These are phyloP conservation scores for Moesziomyces globuligerus DNA, from an alignment of 1,284 basidiomycete species.

Conservation along the genomic window DNA sequence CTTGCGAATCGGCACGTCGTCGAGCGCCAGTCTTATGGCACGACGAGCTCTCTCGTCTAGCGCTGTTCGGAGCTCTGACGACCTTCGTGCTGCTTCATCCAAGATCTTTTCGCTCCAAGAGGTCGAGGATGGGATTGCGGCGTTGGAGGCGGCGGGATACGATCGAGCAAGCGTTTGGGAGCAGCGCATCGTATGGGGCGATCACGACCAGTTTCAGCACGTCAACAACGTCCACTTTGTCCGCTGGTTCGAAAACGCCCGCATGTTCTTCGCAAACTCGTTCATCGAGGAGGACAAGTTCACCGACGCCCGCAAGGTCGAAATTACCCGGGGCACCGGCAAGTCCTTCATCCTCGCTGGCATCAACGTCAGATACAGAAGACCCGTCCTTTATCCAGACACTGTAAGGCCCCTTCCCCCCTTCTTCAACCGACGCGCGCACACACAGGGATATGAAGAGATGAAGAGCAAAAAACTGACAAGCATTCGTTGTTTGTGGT, in stretches of 20 bases:
- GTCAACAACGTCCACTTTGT: slow-evolving; percentile 64
- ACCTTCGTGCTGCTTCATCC: slow-evolving; percentile 16
- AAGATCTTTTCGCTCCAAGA: slow-evolving; percentile 6
- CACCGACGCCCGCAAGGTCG: slow-evolving; percentile 17
- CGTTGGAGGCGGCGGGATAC: slow-evolving; percentile 13
- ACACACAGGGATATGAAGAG: too few species aligned
- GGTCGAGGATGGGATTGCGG: slow-evolving; percentile 11
- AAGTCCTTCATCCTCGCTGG: slow-evolving; percentile 55
- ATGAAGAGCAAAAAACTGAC: neutral
- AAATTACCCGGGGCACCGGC: slow-evolving; percentile 46
- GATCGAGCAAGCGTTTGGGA: slow-evolving; percentile 29
- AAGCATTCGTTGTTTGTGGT: neutral
- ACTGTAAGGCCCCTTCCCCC: slow-evolving; percentile 25
- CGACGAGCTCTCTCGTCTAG: neutral
- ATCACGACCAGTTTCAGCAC: slow-evolving; percentile 58
- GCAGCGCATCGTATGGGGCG: slow-evolving; percentile 54
- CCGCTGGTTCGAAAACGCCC: slow-evolving; percentile 55
- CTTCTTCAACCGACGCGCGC: neutral
- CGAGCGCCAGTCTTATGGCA: too few species aligned
- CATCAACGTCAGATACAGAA: slow-evolving; percentile 56
- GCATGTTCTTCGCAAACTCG: slow-evolving; percentile 49
- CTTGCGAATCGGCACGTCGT: too few species aligned
- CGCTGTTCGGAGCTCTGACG: neutral
- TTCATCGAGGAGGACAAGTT: slow-evolving; percentile 5
- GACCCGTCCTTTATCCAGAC: slow-evolving; percentile 55